These are phyloP conservation scores for Dipodascus albidus DNA, from an alignment of 805 yeast genomes.

Conservation along the genomic window DNA sequence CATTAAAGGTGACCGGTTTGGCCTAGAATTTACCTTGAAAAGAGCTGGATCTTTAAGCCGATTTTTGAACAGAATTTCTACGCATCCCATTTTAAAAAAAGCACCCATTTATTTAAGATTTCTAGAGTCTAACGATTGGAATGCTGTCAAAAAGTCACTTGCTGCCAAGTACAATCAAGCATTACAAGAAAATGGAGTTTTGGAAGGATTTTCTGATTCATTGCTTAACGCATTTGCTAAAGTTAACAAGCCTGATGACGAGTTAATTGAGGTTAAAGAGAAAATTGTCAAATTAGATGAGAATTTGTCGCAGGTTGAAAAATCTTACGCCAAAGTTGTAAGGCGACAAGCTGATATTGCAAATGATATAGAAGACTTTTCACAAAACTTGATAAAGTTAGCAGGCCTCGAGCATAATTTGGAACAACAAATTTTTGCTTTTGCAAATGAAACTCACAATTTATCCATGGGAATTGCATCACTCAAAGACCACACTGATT, in stretches of 20 bases:
- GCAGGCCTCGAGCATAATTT: slow-evolving; percentile 42
- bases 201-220: slow-evolving; percentile 80
- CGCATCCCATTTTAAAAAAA: slow-evolving; percentile 59
- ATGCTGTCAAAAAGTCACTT: slow-evolving; percentile 34
- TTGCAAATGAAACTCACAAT: slow-evolving; percentile 37
- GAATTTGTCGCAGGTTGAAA: slow-evolving; percentile 67
- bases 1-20: slow-evolving; percentile 86
- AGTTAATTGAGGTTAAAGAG: slow-evolving; percentile 73
- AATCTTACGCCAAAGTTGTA: slow-evolving; percentile 60
- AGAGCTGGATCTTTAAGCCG: slow-evolving; percentile 71
- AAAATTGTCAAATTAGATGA: slow-evolving; percentile 77
- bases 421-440: slow-evolving; percentile 29
- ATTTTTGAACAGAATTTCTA: slow-evolving; percentile 59
- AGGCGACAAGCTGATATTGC: slow-evolving; percentile 63
- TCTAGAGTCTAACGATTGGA: slow-evolving; percentile 66
- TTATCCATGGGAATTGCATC: slow-evolving; percentile 32
- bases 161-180: slow-evolving; percentile 3
- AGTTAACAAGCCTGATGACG: slow-evolving; percentile 50
- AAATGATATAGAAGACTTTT: slow-evolving; percentile 60
- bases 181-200: slow-evolving; percentile 36
- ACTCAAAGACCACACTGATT: slow-evolving; percentile 49
- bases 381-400: slow-evolving; percentile 56
- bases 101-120: slow-evolving; percentile 64
- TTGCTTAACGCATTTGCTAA: slow-evolving; percentile 90
- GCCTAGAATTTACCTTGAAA: slow-evolving; percentile 70